A percentile compares a stretch with the other conserved stretches of the same genome.
phyloP scores from a whole-genome alignment of 768 basidiomycete genomes.

The Podaxis carcinomalis region DNA sequence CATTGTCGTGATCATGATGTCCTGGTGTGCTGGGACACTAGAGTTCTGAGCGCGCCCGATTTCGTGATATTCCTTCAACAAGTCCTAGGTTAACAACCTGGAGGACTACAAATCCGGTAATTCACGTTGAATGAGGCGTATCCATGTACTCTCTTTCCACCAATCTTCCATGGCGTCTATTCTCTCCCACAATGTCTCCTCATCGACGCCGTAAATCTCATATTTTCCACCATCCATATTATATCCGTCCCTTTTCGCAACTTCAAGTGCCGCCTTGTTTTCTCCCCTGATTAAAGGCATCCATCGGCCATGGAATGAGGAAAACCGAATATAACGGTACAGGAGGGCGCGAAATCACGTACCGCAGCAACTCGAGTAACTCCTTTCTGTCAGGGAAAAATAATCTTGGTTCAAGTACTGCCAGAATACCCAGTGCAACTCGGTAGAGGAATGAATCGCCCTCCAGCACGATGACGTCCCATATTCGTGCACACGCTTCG shows the following conservation, averaged over 20 bases:
- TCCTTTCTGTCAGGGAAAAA: slow-evolving; percentile 86
- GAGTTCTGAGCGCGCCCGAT: too few species aligned
- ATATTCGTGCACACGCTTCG: slow-evolving; percentile 83
- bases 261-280: slow-evolving; percentile 78
- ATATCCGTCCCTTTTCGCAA: slow-evolving; percentile 68
- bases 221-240: slow-evolving; percentile 70
- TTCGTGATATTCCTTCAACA: neutral
- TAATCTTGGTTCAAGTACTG: slow-evolving; percentile 77
- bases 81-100: neutral
- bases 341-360: slow-evolving; percentile 20
- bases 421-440: slow-evolving; percentile 75
- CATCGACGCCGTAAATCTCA: slow-evolving; percentile 81
- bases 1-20: neutral
- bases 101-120: slow-evolving; percentile 61
- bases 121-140: slow-evolving; percentile 74
- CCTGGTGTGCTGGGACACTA: neutral
- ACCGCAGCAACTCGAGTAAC: slow-evolving; percentile 76
- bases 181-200: slow-evolving; percentile 81
- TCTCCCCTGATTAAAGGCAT: slow-evolving; percentile 53
- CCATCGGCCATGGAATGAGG: slow-evolving; percentile 3
- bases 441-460: slow-evolving; percentile 90
- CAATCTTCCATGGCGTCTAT: slow-evolving; percentile 82
- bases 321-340: neutral
- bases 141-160: slow-evolving; percentile 95
- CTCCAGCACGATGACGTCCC: slow-evolving; percentile 85